Evolutionary conservation across 2,329 filamentous ascomycete species (phyloP).

Genomic region (Aureobasidium pullulans): DNA sequence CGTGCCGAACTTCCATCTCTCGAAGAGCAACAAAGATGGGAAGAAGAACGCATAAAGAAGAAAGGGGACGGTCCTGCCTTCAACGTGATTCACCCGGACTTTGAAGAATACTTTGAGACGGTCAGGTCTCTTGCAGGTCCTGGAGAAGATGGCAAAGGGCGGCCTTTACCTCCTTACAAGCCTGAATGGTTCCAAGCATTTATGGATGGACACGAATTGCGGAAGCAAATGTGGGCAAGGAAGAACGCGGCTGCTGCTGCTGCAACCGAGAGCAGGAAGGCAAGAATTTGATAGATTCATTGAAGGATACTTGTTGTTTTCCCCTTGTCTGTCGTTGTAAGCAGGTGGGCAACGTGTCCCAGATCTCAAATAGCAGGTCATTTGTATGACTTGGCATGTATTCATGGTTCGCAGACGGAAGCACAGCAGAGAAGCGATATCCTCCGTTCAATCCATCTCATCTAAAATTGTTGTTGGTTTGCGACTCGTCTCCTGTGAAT

Average conservation of each 20-base stretch:
- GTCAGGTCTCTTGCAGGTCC: slow-evolving; percentile 43
- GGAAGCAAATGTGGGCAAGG: slow-evolving; percentile 16
- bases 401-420: no score
- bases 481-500: no score
- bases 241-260: slow-evolving; percentile 9
- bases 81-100: slow-evolving; percentile 52
- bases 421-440: no score
- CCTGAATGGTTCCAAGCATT: slow-evolving; percentile 13
- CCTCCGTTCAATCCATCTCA: no score
- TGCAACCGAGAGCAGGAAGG: neutral
- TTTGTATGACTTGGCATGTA: no score
- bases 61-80: slow-evolving; percentile 54
- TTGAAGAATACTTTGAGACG: slow-evolving; percentile 58
- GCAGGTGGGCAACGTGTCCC: no score
- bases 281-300: neutral
- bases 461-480: no score
- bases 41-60: slow-evolving; percentile 44
- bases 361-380: no score
- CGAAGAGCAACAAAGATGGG: slow-evolving; percentile 49
- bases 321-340: no score
- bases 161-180: slow-evolving; percentile 25
- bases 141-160: slow-evolving; percentile 37
- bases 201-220: slow-evolving; percentile 13
- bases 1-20: slow-evolving; percentile 43
- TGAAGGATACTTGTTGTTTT: no score